phyloP scores from a whole-genome alignment of 495 filamentous ascomycete genomes.

The Aspergillus heteromorphus region DNA sequence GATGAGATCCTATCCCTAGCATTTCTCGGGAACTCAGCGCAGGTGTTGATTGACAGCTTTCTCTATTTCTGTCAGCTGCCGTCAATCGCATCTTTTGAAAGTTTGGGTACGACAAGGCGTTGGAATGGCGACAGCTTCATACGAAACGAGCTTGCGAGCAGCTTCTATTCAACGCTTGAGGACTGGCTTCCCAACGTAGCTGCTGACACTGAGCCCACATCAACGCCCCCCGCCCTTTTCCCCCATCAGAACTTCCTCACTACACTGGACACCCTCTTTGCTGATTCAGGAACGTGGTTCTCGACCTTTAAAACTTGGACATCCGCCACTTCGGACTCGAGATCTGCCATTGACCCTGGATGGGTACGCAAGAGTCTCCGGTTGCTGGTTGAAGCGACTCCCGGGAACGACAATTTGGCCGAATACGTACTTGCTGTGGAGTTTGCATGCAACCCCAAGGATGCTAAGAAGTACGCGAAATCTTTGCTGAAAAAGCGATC shows the following conservation, averaged over 20 bases:
- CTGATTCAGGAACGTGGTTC: constrained; percentile 36
- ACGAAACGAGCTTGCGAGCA: constrained; percentile 37
- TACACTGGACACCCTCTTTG: constrained; percentile 36
- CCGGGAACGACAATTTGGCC: constrained; percentile 49
- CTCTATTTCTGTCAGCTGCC: constrained; percentile 67
- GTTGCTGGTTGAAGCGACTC: constrained; percentile 41
- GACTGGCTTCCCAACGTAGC: constrained; percentile 19
- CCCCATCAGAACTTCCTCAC: constrained; percentile 31
- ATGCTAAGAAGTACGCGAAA: constrained; percentile 69
- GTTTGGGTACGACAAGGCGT: constrained; percentile 17
- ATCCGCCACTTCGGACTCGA: constrained; percentile 7
- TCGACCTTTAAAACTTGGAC: constrained; percentile 33
- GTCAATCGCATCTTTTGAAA: constrained; percentile 23
- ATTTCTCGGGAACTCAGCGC: constrained; percentile 24
- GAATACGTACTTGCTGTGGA: constrained; percentile 71
- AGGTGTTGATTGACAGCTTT: constrained; percentile 58
- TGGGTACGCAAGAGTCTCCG: constrained; percentile 54
- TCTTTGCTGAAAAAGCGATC: constrained; percentile 60
- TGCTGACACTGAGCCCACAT: constrained; percentile 10
- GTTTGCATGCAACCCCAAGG: constrained; percentile 47
- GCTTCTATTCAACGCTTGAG: constrained; percentile 17
- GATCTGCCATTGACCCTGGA: constrained; percentile 24
- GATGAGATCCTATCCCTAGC: constrained; percentile 54
- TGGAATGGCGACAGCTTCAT: constrained; percentile 45
- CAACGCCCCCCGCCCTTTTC: constrained; percentile 18